Evolutionary conservation across 192 early-diverging fungal genomes (phyloP), one percentile per base, ranked within the genome.

Genomic region (Phycomyces nitens): DNA sequence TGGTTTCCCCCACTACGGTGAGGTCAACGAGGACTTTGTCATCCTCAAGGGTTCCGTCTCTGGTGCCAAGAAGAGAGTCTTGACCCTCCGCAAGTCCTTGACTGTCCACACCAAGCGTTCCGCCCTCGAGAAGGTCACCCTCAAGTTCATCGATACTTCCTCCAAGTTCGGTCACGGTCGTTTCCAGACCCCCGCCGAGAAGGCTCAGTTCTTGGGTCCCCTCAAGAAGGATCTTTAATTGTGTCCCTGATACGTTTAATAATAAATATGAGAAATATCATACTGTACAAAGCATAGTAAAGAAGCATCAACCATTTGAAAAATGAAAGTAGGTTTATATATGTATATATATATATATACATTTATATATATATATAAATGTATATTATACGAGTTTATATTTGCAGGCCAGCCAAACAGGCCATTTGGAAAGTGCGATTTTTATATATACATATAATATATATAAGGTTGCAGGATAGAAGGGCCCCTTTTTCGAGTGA

Each of bases 71-170:
- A 97, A 95, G 88, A 88, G 97, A 65, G 95, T 97, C 54, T 77
- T 99, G 68, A 99, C 97, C 53, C 89, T 99, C 77, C 91, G 97
- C 81, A 99, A 99, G 92, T 94, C 94, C 39, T 86, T 99, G 67
- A 84, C 94, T 61, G 85, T 84, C 77, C 94, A 99, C 89, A 94
- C 94, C 85, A 92, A 90, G 83, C 91, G 96, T 73, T 93, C 93
- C 60, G 94, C 96, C 63, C 85, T 98, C 63, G 97, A 99, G 82
- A 91, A 94, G 77, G 89, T 99, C 71, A 73, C 72, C 66, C 88
- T 97, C 82, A 99, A 99, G 94, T 98, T 98, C 82, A 96, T 99
- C 84, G 96, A 98, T 82, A 99, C 97, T 56, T 90, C 92, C 64
- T 98, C 95, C 85, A 99, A 98, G 88, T 95, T 94, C 81, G 93